phyloP scores from a whole-genome alignment of 148 eudicot genomes.

The Chenopodium berlandieri region DNA sequence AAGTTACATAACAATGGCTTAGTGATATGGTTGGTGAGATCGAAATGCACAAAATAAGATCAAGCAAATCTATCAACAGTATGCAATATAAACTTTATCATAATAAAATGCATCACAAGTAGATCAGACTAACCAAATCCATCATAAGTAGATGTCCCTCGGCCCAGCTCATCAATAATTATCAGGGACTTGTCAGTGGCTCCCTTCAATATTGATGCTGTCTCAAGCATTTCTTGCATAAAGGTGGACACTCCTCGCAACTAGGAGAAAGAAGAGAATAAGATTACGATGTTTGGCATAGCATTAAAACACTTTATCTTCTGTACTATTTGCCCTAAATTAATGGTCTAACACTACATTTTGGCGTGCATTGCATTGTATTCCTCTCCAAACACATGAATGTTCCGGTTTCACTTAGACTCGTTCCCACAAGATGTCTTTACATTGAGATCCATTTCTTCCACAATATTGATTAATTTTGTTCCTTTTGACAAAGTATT shows the following conservation, averaged over 20 bases:
- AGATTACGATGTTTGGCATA: conserved; percentile 1
- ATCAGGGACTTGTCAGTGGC: conserved; percentile 88
- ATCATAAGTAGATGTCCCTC: conserved; percentile 99
- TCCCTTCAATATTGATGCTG: conserved; percentile 96
- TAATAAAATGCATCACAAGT: neutral
- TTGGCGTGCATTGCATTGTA: neutral
- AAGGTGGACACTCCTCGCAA: conserved; percentile 97
- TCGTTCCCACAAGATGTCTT: neutral
- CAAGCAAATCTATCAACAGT: too few relatives aligned
- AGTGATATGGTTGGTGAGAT: neutral
- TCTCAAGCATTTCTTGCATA: conserved; percentile 99
- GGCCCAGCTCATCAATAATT: conserved; percentile 96
- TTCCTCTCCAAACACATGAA: neutral
- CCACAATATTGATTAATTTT: neutral
- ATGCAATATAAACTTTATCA: neutral
- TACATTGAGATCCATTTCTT: neutral
- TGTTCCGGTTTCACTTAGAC: neutral
- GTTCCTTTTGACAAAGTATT: neutral
- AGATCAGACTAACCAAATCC: conserved; percentile 80
- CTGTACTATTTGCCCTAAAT: neutral
- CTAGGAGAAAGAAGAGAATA: conserved; percentile 34
- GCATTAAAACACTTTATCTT: neutral
- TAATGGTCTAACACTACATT: neutral
- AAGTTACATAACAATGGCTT: neutral
- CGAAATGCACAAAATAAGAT: neutral